Percentiles rank a stretch among this genome's conserved stretches.
Evolutionary conservation across 208 protist genomes (phyloP).

Genomic region (Trypanosomatidae sp.): DNA sequence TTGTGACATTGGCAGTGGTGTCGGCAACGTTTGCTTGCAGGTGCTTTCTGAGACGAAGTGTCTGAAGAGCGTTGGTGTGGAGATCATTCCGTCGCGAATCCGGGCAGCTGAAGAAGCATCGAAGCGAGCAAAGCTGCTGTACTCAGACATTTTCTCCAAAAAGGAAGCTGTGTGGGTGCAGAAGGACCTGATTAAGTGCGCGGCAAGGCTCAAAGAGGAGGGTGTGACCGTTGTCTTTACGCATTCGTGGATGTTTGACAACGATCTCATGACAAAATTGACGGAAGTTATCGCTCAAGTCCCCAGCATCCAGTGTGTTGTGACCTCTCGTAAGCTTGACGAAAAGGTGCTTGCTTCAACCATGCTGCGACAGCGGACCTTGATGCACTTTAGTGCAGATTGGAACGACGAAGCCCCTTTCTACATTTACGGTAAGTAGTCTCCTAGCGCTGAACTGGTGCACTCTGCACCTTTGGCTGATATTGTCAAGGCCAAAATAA

Average conservation of each 20-base stretch:
- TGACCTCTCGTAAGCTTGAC: constrained; percentile 77
- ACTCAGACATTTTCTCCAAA: constrained; percentile 44
- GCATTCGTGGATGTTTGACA: constrained; percentile 87
- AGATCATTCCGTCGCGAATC: constrained; percentile 74
- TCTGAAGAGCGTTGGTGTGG: constrained; percentile 67
- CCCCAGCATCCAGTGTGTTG: constrained; percentile 65
- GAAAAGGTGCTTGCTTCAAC: constrained; percentile 35
- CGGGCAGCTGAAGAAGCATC: constrained; percentile 47
- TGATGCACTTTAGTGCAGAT: constrained; percentile 59
- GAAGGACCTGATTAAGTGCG: constrained; percentile 64
- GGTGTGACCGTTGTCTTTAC: constrained; percentile 78
- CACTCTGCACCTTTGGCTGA: background rate
- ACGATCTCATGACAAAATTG: constrained; percentile 69
- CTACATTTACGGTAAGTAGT: constrained; percentile 55
- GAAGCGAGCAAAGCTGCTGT: constrained; percentile 46
- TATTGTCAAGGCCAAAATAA: background rate
- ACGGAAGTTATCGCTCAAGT: constrained; percentile 51
- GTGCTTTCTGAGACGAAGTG: constrained; percentile 77
- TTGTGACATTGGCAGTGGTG: constrained; percentile 85
- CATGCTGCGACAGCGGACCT: constrained; percentile 37
- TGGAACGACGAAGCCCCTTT: constrained; percentile 84
- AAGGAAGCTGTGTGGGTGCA: constrained; percentile 74
- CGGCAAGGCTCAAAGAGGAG: constrained; percentile 39
- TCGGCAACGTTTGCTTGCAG: constrained; percentile 84
- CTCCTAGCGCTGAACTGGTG: background rate